Evolutionary conservation across 257 asterid species (phyloP).

Genomic region (Parsonsia alboflavescens): DNA sequence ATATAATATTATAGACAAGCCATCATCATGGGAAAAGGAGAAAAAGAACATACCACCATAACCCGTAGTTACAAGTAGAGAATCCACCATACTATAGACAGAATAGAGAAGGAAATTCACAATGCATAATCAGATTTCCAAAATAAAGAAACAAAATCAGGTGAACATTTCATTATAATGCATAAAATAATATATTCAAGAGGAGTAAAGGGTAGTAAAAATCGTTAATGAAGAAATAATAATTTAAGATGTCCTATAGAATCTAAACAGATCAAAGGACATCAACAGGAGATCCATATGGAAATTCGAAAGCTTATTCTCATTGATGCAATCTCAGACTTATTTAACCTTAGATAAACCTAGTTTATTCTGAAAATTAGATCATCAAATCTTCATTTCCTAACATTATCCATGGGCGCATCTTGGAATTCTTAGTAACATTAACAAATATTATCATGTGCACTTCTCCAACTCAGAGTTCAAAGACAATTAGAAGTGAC

Average conservation of each 20-base stretch:
- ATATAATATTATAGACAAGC: background rate
- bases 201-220: too few relatives aligned
- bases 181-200: background rate
- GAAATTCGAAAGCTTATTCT: too few relatives aligned
- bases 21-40: background rate
- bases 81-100: too few relatives aligned
- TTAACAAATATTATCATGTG: background rate
- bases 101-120: background rate
- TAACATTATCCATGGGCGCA: background rate
- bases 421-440: too few relatives aligned
- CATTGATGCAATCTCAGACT: too few relatives aligned
- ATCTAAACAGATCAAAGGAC: too few relatives aligned
- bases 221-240: too few relatives aligned
- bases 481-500: too few relatives aligned
- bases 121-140: background rate
- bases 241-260: too few relatives aligned
- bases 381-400: background rate
- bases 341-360: too few relatives aligned
- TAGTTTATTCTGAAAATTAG: background rate
- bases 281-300: too few relatives aligned
- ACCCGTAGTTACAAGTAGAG: background rate
- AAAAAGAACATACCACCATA: background rate
- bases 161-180: constrained; percentile 31
- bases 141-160: constrained; percentile 18
- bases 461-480: background rate